Base-by-base conservation (phyloP, 495 filamentous ascomycete species). In the Glonium stellatum region DNA sequence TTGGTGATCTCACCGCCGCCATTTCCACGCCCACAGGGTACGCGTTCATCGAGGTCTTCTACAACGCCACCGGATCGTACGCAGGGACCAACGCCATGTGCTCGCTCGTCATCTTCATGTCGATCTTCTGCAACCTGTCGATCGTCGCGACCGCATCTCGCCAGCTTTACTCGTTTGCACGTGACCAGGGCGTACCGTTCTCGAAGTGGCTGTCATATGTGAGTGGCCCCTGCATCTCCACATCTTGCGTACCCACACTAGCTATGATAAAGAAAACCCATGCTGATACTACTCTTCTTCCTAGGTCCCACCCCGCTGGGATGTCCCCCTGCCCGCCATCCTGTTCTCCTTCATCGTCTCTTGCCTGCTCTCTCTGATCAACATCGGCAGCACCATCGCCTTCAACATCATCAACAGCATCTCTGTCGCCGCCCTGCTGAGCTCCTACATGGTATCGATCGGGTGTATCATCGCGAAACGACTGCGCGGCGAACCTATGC, bases 111-210 rank as follows among this genome's bases (percentile, higher is more conserved):
- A 69, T 80, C 8, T 59, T 85, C 10, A 74, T 79, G 5, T 63
- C 79, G 4, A 73, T 77, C 13, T 75, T 73, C 23, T 77, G 77
- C 18, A 76, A 76, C 1, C 76, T 84, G 55, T 81, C 76, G 55
- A 75, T 79, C 57, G 78, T 82, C n/a, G 78, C 82, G 9, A 82
- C 81, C 0, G 77, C 80, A 11, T 82, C 80, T 15, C 74, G 81
- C 0, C 82, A 84, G 69, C 72, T 83, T 0, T 85, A 81, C 69
- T 79, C 80, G 15, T 85, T 85, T 69, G 80, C 80, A 5, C 72
- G 82, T 15, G 82, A 84, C 60, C 62, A 71, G 12, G 82, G 82
- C 1, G 67, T 84, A 5, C 82, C 82, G 12, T 83, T 80, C 60
- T 81, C 78, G 9, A 64, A 64, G 0, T 80, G 77, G 65, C 74